Percentiles rank a stretch among this genome's conserved stretches.
phyloP scores from a whole-genome alignment of 345 rosid genomes.

The Erodium maritimum region DNA sequence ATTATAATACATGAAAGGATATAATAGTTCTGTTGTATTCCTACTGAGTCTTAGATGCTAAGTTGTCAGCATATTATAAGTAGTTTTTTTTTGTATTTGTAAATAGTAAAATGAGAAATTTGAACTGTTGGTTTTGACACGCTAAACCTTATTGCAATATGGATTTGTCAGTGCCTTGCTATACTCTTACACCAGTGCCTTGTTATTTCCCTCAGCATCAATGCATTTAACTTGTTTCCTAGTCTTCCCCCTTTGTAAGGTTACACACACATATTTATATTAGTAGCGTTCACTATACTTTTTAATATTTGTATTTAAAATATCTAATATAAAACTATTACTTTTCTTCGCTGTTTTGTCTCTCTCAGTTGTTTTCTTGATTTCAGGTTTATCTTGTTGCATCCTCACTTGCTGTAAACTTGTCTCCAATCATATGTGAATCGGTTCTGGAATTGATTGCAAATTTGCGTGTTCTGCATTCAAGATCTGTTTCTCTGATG shows the following conservation, averaged over 20 bases:
- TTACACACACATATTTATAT: too few species aligned
- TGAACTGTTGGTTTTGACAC: not conserved
- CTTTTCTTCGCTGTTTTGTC: not conserved
- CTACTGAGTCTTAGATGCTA: not conserved
- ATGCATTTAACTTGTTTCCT: too few species aligned
- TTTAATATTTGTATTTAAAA: too few species aligned
- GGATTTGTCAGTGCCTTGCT: too few species aligned
- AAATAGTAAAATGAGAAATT: not conserved
- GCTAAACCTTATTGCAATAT: not conserved
- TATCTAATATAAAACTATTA: too few species aligned
- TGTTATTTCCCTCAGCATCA: too few species aligned
- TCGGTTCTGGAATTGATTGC: slow-evolving; percentile 41
- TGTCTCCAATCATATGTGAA: slow-evolving; percentile 43
- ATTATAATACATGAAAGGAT: not conserved
- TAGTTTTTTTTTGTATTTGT: not conserved
- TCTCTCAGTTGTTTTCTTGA: slow-evolving; percentile 9
- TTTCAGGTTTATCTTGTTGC: slow-evolving; percentile 52
- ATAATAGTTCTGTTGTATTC: not conserved
- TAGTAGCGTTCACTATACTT: too few species aligned
- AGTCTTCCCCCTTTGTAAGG: too few species aligned
- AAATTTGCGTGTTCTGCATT: slow-evolving; percentile 31
- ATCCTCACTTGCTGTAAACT: slow-evolving; percentile 31
- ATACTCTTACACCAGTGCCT: too few species aligned
- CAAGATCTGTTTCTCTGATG: slow-evolving; percentile 19
- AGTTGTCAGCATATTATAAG: not conserved